Evolutionary conservation across 1,284 basidiomycete species (phyloP).

Genomic region (Ceratobasidium sp.): DNA sequence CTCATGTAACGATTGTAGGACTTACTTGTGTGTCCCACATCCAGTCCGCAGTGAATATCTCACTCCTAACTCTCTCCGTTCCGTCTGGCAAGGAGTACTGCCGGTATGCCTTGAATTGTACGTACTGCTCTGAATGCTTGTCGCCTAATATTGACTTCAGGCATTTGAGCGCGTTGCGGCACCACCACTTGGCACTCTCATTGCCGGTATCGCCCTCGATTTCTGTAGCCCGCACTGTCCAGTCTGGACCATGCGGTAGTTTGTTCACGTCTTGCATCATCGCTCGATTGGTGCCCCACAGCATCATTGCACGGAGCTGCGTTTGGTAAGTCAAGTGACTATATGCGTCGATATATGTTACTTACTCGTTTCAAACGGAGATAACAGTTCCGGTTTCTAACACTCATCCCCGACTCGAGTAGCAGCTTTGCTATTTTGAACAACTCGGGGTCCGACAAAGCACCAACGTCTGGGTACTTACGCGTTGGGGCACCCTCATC

Average conservation of each 20-base stretch:
- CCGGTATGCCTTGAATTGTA: conserved; percentile 3
- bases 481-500: not conserved
- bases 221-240: conserved; percentile 28
- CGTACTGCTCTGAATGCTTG: conserved; percentile 32
- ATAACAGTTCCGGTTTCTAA: not conserved
- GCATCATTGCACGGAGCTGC: not conserved
- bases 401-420: conserved; percentile 6
- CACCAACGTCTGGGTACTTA: not conserved
- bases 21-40: conserved; percentile 45
- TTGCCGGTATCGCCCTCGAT: conserved; percentile 45
- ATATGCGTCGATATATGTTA: not conserved
- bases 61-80: conserved; percentile 10
- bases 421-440: conserved; percentile 19
- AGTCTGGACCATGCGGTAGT: conserved; percentile 12
- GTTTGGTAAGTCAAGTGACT: not conserved
- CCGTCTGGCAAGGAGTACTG: not conserved
- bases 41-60: conserved; percentile 33
- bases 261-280: conserved; percentile 35
- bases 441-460: not conserved
- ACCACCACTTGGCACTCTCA: conserved; percentile 55
- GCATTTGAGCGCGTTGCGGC: conserved; percentile 53
- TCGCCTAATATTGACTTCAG: conserved; percentile 53
- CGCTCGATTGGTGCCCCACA: conserved; percentile 1
- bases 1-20: not conserved
- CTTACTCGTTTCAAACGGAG: conserved; percentile 12